These are phyloP conservation scores for Nitzschia sp. DNA, from an alignment of 108 stramenopile species.

Conservation along the genomic window DNA sequence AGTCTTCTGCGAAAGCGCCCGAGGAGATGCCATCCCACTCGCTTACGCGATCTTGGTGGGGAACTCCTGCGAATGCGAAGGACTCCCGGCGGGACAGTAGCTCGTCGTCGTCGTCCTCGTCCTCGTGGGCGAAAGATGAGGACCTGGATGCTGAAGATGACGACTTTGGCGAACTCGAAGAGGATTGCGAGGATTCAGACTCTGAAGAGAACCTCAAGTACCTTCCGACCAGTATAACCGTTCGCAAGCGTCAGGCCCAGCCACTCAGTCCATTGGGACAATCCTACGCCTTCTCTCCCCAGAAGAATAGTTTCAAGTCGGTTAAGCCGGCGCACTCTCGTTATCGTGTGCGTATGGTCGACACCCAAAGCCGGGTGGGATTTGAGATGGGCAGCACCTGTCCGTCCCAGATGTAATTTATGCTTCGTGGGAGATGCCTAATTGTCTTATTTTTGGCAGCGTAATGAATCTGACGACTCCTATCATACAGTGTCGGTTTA, in stretches of 20 bases:
- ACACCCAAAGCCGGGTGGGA: slow-evolving; percentile 30
- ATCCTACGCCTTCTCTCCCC: slow-evolving; percentile 2
- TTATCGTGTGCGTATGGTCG: slow-evolving; percentile 17
- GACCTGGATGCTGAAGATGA: slow-evolving; percentile 6
- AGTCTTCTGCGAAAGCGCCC: neutral
- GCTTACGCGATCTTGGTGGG: neutral
- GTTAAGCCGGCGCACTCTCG: neutral
- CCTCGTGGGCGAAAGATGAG: neutral
- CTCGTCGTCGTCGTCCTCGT: neutral
- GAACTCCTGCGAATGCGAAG: too few relatives aligned
- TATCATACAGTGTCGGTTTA: too few relatives aligned
- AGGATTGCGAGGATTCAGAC: slow-evolving; percentile 6
- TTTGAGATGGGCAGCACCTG: slow-evolving; percentile 29
- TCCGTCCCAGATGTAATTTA: too few relatives aligned
- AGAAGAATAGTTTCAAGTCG: neutral
- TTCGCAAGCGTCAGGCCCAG: neutral
- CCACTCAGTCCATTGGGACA: neutral
- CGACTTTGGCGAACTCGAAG: slow-evolving; percentile 1
- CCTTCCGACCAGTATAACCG: slow-evolving; percentile 22
- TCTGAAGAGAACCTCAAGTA: slow-evolving; percentile 6
- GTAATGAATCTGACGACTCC: too few relatives aligned
- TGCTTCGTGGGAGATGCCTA: neutral
- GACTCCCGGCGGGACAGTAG: too few relatives aligned
- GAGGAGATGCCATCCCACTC: neutral
- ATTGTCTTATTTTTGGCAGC: neutral